A percentile compares a stretch with the other conserved stretches of the same genome.
phyloP scores from a whole-genome alignment of 805 yeast genomes.

The Suhomyces sp. region DNA sequence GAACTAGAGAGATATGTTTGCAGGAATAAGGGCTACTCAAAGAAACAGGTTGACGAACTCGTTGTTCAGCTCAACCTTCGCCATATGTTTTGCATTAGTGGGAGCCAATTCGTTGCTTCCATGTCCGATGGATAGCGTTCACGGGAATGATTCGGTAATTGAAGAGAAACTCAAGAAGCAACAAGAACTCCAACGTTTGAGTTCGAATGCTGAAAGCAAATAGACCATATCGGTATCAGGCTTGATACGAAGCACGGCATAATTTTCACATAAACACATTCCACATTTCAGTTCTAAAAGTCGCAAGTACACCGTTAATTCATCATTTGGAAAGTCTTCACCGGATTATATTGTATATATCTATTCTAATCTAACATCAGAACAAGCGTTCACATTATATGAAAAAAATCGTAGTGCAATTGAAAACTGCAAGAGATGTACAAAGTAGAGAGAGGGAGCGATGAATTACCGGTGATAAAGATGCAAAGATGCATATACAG shows the following conservation, averaged over 20 bases:
- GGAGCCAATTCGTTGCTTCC: slow-evolving; percentile 55
- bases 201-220: background rate
- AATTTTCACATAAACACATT: background rate
- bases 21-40: slow-evolving; percentile 50
- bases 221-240: background rate
- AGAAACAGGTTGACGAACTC: slow-evolving; percentile 59
- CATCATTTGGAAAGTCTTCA: background rate
- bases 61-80: slow-evolving; percentile 68
- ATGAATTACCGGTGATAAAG: background rate
- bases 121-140: slow-evolving; percentile 42
- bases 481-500: background rate
- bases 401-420: background rate
- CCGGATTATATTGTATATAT: background rate
- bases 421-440: background rate
- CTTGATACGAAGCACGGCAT: background rate
- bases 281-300: background rate
- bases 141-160: slow-evolving; percentile 39
- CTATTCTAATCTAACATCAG: background rate
- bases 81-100: slow-evolving; percentile 57
- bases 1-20: slow-evolving; percentile 36
- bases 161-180: slow-evolving; percentile 28
- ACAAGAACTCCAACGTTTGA: slow-evolving; percentile 6
- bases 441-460: background rate
- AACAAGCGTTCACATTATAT: background rate
- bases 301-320: background rate